These are phyloP conservation scores for Arthroderma sp. DNA, from an alignment of 2,329 filamentous ascomycete genomes.

Conservation along the genomic window DNA sequence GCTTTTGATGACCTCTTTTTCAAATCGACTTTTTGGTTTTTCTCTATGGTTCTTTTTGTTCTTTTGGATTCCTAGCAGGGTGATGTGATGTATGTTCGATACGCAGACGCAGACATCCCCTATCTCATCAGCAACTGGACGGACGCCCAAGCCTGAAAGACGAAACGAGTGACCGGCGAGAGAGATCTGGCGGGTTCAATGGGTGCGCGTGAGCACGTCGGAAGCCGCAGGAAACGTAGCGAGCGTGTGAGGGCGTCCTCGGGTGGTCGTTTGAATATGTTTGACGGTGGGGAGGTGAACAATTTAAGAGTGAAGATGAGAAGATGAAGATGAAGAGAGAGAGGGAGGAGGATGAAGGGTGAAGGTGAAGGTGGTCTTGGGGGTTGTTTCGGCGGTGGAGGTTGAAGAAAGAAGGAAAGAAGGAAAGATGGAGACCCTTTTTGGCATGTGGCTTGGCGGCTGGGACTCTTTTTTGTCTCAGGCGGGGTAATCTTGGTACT, in stretches of 20 bases:
- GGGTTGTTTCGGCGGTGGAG: neutral
- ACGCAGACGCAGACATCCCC: neutral
- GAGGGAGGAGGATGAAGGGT: neutral
- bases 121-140: neutral
- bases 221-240: neutral
- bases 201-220: neutral
- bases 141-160: neutral
- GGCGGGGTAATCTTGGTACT: neutral
- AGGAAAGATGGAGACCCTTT: neutral
- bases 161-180: neutral
- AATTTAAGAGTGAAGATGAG: neutral
- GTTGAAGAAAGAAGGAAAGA: constrained; percentile 21
- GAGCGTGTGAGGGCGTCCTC: neutral
- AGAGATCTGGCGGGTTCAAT: too few relatives aligned
- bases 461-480: too few relatives aligned
- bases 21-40: too few relatives aligned
- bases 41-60: too few relatives aligned
- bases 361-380: neutral
- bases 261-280: neutral
- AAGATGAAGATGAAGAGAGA: neutral
- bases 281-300: neutral
- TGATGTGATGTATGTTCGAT: neutral
- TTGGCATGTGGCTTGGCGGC: neutral
- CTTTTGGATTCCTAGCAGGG: too few relatives aligned
- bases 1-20: neutral